Evolutionary conservation across 1,284 basidiomycete species (phyloP).

Genomic region (Moesziomyces sp.): DNA sequence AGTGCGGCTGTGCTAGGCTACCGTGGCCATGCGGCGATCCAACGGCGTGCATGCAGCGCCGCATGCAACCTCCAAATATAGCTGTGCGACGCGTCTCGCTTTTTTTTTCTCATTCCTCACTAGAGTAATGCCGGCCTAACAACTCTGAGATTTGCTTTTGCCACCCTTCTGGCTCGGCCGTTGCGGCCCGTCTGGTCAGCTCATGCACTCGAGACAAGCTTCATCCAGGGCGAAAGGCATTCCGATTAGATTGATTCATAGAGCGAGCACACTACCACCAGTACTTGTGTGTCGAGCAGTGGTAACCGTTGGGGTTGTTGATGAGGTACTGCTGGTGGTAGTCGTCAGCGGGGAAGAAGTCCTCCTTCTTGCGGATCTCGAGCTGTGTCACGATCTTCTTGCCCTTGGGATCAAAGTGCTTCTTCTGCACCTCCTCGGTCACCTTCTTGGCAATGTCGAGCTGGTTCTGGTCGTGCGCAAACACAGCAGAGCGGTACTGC

Average conservation of each 20-base stretch:
- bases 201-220: background rate
- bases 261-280: constrained; percentile 28
- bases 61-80: background rate
- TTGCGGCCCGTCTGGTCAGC: no score
- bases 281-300: constrained; percentile 56
- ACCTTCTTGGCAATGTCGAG: constrained; percentile 79
- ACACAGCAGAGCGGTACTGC: constrained; percentile 92
- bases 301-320: constrained; percentile 62
- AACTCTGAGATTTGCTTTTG: background rate
- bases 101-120: background rate
- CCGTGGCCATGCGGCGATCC: background rate
- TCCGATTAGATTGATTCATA: background rate
- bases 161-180: background rate
- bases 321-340: constrained; percentile 66
- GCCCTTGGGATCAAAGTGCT: constrained; percentile 77
- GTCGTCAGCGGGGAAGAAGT: constrained; percentile 58
- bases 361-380: constrained; percentile 38
- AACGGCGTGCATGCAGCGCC: background rate
- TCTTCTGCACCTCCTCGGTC: constrained; percentile 84
- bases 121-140: background rate
- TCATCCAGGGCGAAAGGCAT: background rate
- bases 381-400: constrained; percentile 78
- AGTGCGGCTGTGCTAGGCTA: background rate
- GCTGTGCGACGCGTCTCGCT: background rate
- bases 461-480: constrained; percentile 82